Percentiles rank a stretch among this genome's conserved stretches.
Conservation (phyloP, 805 yeast genomes). For the Pichia pseudocactophila region DNA sequence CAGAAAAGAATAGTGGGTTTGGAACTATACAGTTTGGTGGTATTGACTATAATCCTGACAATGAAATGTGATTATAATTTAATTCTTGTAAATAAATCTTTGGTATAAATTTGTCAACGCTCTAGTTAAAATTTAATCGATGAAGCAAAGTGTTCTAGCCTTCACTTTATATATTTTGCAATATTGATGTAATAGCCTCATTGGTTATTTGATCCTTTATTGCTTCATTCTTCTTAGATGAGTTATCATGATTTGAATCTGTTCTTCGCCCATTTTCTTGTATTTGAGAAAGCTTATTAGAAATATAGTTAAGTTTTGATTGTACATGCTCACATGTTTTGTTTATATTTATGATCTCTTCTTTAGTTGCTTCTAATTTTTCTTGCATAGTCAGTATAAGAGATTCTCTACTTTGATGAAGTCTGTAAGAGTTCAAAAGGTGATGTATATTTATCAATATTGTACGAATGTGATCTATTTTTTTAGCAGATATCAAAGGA, state of each 20-base stretch:
- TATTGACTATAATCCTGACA: background rate
- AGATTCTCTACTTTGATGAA: conserved; percentile 91
- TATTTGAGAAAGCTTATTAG: background rate
- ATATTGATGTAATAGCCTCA: background rate
- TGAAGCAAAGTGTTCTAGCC: too few relatives aligned
- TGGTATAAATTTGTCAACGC: too few relatives aligned
- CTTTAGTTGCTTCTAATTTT: conserved; percentile 38
- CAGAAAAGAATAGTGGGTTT: background rate
- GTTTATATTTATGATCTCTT: conserved; percentile 35
- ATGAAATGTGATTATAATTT: background rate
- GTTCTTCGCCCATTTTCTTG: background rate
- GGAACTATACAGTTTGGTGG: conserved; percentile 1
- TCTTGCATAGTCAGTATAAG: conserved; percentile 64
- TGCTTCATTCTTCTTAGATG: too few relatives aligned
- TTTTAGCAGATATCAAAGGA: conserved; percentile 51
- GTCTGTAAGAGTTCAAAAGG: conserved; percentile 81
- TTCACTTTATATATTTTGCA: background rate
- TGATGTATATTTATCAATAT: conserved; percentile 88
- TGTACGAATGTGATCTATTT: conserved; percentile 71
- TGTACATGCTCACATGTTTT: conserved; percentile 33
- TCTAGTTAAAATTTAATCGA: too few relatives aligned
- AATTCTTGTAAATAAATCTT: too few relatives aligned
- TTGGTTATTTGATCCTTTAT: too few relatives aligned
- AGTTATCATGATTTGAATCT: background rate
- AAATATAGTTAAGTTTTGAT: conserved; percentile 24